Percentiles rank a stretch among this genome's conserved stretches.
Conservation (phyloP, 2,329 filamentous ascomycete genomes). For the Alternaria atra region DNA sequence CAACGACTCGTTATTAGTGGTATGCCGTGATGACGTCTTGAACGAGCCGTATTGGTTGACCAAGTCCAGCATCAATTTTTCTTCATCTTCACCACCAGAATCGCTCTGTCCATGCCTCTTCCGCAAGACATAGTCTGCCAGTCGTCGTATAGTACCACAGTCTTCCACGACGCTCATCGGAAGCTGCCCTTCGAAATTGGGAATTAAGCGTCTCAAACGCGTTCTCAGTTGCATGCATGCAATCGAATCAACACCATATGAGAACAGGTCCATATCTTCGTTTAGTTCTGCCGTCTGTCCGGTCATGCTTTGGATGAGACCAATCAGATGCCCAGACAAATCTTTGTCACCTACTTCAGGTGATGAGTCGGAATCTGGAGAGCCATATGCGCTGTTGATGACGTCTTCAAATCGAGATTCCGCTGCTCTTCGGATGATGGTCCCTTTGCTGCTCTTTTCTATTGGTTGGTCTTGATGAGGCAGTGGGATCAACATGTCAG, state of each 20-base stretch:
- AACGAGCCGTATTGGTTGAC: conserved; percentile 61
- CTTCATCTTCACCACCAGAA: conserved; percentile 47
- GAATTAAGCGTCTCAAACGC: conserved; percentile 49
- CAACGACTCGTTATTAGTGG: conserved; percentile 7
- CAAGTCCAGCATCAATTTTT: conserved; percentile 56
- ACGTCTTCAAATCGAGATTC: conserved; percentile 59
- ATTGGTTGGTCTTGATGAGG: conserved; percentile 49
- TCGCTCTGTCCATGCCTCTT: conserved; percentile 51
- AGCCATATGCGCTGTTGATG: conserved; percentile 60
- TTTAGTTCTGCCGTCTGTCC: conserved; percentile 32
- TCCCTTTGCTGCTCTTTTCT: conserved; percentile 71
- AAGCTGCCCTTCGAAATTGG: conserved; percentile 48
- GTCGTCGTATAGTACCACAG: conserved; percentile 61
- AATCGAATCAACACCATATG: conserved; percentile 68
- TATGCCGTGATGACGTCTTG: conserved; percentile 16
- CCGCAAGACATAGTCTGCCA: conserved; percentile 51
- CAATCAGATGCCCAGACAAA: conserved; percentile 30
- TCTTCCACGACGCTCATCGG: conserved; percentile 70
- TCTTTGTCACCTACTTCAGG: conserved; percentile 39
- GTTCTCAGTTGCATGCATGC: conserved; percentile 63
- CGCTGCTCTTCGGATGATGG: conserved; percentile 62
- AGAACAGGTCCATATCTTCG: conserved; percentile 63
- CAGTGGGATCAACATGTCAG: conserved; percentile 62
- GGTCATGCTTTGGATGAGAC: conserved; percentile 32
- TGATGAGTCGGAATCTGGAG: conserved; percentile 23